Evolutionary conservation across 2,329 filamentous ascomycete species (phyloP).

Genomic region (Aspergillus quadricinctus): DNA sequence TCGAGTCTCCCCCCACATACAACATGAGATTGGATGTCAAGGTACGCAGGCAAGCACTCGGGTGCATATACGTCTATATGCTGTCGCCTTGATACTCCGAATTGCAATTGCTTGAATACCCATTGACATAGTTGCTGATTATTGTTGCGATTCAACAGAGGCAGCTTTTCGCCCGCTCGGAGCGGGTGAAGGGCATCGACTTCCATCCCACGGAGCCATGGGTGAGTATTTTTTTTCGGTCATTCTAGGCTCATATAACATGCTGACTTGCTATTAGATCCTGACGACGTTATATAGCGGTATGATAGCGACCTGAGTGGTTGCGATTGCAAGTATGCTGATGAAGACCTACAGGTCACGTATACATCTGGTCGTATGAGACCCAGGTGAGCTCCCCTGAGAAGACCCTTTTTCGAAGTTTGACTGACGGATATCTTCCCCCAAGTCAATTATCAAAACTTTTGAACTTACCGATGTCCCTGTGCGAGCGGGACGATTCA

Average conservation of each 20-base stretch:
- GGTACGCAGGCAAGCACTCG: slow-evolving; percentile 37
- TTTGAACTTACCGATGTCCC: slow-evolving; percentile 99
- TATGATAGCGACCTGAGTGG: slow-evolving; percentile 42
- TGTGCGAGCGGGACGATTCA: slow-evolving; percentile 91
- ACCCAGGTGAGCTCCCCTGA: slow-evolving; percentile 57
- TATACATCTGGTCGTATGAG: slow-evolving; percentile 99
- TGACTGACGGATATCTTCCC: slow-evolving; percentile 12
- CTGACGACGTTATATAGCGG: slow-evolving; percentile 95
- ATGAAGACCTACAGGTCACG: slow-evolving; percentile 66
- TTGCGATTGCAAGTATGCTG: slow-evolving; percentile 18
- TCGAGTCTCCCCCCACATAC: slow-evolving; percentile 28
- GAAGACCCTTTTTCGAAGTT: background rate
- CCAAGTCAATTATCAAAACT: slow-evolving; percentile 84
- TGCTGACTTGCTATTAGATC: slow-evolving; percentile 46
- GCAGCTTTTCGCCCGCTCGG: slow-evolving; percentile 81
- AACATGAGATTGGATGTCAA: slow-evolving; percentile 59
- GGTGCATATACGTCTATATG: background rate
- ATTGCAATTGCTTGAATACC: background rate
- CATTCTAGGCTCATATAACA: background rate
- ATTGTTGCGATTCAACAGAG: slow-evolving; percentile 50
- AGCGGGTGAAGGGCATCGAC: slow-evolving; percentile 96
- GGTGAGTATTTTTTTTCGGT: slow-evolving; percentile 48
- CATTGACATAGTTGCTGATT: slow-evolving; percentile 33
- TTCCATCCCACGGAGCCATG: slow-evolving; percentile 97
- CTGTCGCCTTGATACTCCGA: background rate